Evolutionary conservation across 768 basidiomycete species (phyloP).

Genomic region (Tephrocybe rancida): DNA sequence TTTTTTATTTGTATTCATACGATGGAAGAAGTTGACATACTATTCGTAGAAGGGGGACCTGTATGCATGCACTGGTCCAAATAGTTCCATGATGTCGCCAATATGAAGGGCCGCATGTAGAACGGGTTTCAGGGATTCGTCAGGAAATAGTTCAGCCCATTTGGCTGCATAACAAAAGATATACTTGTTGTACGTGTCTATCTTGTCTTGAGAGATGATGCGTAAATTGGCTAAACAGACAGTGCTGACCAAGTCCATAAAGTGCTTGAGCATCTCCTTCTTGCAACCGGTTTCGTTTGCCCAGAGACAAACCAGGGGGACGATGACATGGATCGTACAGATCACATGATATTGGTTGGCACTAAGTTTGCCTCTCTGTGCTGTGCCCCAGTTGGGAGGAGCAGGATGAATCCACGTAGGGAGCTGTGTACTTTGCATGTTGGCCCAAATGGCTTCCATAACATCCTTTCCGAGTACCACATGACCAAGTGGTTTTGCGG

Average conservation of each 20-base stretch:
- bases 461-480: conserved; percentile 30
- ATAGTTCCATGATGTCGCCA: conserved; percentile 21
- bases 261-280: conserved; percentile 27
- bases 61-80: conserved; percentile 29
- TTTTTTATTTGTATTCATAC: no score
- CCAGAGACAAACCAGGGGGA: conserved; percentile 39
- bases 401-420: conserved; percentile 24
- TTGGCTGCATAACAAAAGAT: conserved; percentile 24
- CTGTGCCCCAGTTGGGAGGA: conserved; percentile 23
- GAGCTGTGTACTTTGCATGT: conserved; percentile 25
- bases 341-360: conserved; percentile 37
- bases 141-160: conserved; percentile 22
- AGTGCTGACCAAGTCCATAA: conserved; percentile 29
- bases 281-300: conserved; percentile 15
- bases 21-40: no score
- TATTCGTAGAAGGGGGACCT: conserved; percentile 16
- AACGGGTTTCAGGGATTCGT: conserved; percentile 24
- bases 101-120: conserved; percentile 36
- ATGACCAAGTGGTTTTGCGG: not conserved
- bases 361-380: conserved; percentile 28
- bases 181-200: conserved; percentile 8
- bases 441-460: conserved; percentile 25
- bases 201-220: conserved; percentile 9
- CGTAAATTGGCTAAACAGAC: conserved; percentile 21
- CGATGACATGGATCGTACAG: conserved; percentile 31